Conservation (phyloP, 2,329 filamentous ascomycete species). For the Trichoderma atrobrunneum region DNA sequence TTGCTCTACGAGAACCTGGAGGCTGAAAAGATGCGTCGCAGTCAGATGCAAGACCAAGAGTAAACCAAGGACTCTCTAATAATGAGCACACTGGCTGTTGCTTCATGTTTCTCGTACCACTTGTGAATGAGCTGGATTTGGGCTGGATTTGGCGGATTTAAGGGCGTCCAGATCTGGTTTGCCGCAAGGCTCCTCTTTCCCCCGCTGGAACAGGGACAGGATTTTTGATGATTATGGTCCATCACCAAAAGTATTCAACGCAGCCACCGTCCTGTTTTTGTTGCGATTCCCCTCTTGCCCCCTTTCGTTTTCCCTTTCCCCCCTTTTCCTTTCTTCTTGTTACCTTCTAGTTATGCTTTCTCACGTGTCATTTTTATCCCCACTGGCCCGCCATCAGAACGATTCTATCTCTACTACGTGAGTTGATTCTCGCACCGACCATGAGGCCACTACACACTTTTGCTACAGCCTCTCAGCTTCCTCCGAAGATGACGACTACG, state of each 20-base stretch:
- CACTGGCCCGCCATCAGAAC: conserved; percentile 7
- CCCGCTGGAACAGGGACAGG: conserved; percentile 43
- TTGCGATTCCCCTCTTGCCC: conserved; percentile 27
- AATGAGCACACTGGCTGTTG: conserved; percentile 26
- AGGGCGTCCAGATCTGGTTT: conserved; percentile 54
- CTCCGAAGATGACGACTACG: background rate
- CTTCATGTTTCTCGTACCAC: conserved; percentile 31
- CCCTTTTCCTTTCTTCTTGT: conserved; percentile 23
- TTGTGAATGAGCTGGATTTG: conserved; percentile 38
- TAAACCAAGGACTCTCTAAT: conserved; percentile 34
- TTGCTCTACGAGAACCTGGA: conserved; percentile 98
- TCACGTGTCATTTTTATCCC: conserved; percentile 25
- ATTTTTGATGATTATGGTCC: conserved; percentile 43
- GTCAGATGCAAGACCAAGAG: conserved; percentile 63
- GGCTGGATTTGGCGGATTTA: conserved; percentile 51
- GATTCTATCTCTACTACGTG: conserved; percentile 17
- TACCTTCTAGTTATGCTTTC: conserved; percentile 23
- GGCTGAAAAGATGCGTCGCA: conserved; percentile 97
- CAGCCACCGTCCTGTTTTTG: conserved; percentile 25
- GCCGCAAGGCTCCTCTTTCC: conserved; percentile 59
- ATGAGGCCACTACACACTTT: conserved; percentile 9
- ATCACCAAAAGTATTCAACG: conserved; percentile 26
- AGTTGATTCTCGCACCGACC: conserved; percentile 14
- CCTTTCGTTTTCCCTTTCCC: background rate
- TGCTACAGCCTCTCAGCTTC: background rate